Evolutionary conservation across 306 rosid species (phyloP).

Genomic region (Psophocarpus tetragonolobus): DNA sequence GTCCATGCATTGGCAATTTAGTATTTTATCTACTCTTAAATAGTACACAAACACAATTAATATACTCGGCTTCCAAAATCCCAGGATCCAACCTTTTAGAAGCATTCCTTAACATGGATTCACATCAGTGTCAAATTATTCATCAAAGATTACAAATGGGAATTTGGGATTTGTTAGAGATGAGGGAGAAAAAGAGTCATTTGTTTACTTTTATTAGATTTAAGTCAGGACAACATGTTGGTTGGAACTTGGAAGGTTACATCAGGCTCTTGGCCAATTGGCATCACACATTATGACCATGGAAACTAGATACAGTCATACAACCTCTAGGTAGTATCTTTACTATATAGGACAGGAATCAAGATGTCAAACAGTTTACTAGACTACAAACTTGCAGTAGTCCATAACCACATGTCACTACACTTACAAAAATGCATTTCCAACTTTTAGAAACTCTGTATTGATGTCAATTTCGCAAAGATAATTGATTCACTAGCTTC

Average conservation of each 20-base stretch:
- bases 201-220: neutral
- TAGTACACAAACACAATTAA: neutral
- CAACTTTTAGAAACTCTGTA: slow-evolving; percentile 13
- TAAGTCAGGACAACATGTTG: neutral
- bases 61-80: slow-evolving; percentile 6
- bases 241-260: neutral
- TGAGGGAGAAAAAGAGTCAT: neutral
- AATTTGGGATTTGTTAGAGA: neutral
- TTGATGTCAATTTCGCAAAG: slow-evolving; percentile 3
- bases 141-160: neutral
- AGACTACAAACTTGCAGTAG: neutral
- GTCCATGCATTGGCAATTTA: slow-evolving; percentile 9
- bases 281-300: neutral
- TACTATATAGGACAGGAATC: neutral
- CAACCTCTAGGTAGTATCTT: neutral
- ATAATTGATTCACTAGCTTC: neutral
- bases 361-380: neutral
- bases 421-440: neutral
- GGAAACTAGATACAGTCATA: slow-evolving; percentile 8
- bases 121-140: slow-evolving; percentile 17
- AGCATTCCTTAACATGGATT: neutral
- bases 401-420: neutral
- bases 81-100: neutral
- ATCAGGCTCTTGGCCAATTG: neutral
- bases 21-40: neutral